phyloP scores from a whole-genome alignment of 2,329 filamentous ascomycete genomes.

The Calonectria crousiana region DNA sequence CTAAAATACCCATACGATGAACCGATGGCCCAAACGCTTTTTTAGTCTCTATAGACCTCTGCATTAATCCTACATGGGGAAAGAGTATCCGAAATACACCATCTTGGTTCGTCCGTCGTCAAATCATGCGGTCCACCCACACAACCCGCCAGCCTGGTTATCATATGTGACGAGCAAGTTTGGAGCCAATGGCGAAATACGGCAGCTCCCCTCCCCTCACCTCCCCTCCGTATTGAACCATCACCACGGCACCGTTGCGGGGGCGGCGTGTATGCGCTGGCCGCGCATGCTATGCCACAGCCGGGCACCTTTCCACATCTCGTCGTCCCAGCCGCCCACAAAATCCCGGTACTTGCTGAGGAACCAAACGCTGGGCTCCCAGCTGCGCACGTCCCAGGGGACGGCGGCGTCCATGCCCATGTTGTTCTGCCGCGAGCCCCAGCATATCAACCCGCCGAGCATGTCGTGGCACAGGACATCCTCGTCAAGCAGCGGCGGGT shows the following conservation, averaged over 20 bases:
- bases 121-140: not conserved
- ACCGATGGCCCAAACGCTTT: not conserved
- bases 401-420: slow-evolving; percentile 50
- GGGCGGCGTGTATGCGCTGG: slow-evolving; percentile 33
- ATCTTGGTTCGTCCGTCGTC: not conserved
- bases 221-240: not conserved
- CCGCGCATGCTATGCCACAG: slow-evolving; percentile 48
- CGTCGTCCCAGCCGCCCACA: slow-evolving; percentile 51
- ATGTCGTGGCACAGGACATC: slow-evolving; percentile 52
- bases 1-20: not conserved
- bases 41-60: not conserved
- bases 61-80: not conserved
- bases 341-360: slow-evolving; percentile 55
- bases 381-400: slow-evolving; percentile 59
- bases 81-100: not conserved
- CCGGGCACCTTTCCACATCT: slow-evolving; percentile 49
- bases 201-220: not conserved
- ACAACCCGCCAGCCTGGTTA: not conserved
- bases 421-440: slow-evolving; percentile 48
- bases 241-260: not conserved
- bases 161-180: not conserved
- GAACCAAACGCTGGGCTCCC: slow-evolving; percentile 59
- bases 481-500: slow-evolving; percentile 49
- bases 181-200: not conserved
- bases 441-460: slow-evolving; percentile 50